A percentile compares a stretch with the other conserved stretches of the same genome.
Conservation (phyloP, 805 yeast genomes). For the Ogataea wickerhamii region DNA sequence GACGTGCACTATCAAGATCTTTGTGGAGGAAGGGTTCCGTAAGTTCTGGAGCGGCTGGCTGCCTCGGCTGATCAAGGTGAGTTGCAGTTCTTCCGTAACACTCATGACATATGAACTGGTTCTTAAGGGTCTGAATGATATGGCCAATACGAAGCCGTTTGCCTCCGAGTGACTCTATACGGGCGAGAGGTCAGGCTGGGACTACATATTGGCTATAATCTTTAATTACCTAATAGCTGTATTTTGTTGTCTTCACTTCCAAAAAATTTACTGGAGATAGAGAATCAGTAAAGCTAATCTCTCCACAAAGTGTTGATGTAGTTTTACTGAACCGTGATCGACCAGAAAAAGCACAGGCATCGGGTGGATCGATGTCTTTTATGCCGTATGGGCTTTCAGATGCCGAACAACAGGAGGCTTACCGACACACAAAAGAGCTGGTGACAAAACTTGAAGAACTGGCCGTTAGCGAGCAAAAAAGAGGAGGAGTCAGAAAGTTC, state of each 20-base stretch:
- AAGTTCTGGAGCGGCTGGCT: conserved; percentile 56
- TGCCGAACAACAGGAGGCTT: not conserved
- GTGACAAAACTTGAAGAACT: conserved; percentile 13
- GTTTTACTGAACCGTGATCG: too few species aligned
- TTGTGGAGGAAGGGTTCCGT: conserved; percentile 43
- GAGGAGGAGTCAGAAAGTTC: conserved; percentile 27
- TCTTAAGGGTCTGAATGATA: conserved; percentile 39
- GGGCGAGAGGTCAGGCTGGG: too few species aligned
- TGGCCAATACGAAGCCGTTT: conserved; percentile 29
- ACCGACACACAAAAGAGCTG: conserved; percentile 10
- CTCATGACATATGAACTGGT: conserved; percentile 59
- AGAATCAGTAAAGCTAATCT: too few species aligned
- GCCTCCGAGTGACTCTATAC: conserved; percentile 21
- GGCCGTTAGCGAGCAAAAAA: conserved; percentile 9
- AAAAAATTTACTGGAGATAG: too few species aligned
- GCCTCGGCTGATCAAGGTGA: conserved; percentile 68
- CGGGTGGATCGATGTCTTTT: conserved; percentile 4
- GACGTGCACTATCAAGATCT: conserved; percentile 48
- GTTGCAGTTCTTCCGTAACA: conserved; percentile 68
- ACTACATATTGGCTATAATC: too few species aligned
- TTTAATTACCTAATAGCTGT: too few species aligned
- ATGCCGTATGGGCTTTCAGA: conserved; percentile 1
- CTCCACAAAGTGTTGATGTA: too few species aligned
- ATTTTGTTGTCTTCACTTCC: too few species aligned
- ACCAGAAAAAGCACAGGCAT: too few species aligned